Evolutionary conservation across 345 rosid species (phyloP).

Genomic region (Punica granatum): DNA sequence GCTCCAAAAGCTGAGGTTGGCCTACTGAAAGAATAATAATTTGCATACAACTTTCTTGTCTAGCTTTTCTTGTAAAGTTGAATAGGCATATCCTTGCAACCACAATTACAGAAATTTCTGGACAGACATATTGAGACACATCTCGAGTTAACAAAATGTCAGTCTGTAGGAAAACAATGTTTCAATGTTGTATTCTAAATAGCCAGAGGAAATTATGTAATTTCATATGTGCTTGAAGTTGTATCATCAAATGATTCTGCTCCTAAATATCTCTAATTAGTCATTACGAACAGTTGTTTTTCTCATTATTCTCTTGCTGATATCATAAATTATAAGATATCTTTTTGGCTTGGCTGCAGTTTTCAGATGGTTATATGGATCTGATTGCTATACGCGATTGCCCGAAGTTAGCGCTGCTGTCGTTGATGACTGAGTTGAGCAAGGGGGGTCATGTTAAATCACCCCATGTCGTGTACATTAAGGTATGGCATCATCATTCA

Average conservation of each 20-base stretch:
- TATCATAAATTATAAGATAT: neutral
- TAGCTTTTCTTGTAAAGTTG: too few species aligned
- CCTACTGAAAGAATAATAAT: neutral
- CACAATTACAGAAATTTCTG: too few species aligned
- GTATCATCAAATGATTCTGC: neutral
- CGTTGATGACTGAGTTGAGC: slow-evolving; percentile 47
- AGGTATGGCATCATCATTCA: slow-evolving; percentile 34
- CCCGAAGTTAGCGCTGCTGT: slow-evolving; percentile 57
- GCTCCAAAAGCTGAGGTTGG: slow-evolving; percentile 93
- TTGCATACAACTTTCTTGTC: neutral
- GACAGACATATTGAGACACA: too few species aligned
- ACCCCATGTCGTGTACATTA: slow-evolving; percentile 54
- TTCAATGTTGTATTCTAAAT: neutral
- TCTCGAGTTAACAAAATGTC: too few species aligned
- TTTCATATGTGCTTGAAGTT: neutral
- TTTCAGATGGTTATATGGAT: slow-evolving; percentile 89
- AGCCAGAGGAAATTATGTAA: neutral
- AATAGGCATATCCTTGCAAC: too few species aligned
- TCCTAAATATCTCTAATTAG: neutral
- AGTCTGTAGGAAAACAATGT: too few species aligned
- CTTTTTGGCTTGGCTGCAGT: slow-evolving; percentile 34
- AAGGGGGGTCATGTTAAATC: slow-evolving; percentile 74
- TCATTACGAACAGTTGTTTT: neutral
- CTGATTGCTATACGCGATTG: slow-evolving; percentile 54
- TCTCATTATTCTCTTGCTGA: neutral